Percentiles rank a stretch among this genome's conserved stretches.
phyloP scores from a whole-genome alignment of 2,329 filamentous ascomycete species.

The Trichothecium sympodiale region DNA sequence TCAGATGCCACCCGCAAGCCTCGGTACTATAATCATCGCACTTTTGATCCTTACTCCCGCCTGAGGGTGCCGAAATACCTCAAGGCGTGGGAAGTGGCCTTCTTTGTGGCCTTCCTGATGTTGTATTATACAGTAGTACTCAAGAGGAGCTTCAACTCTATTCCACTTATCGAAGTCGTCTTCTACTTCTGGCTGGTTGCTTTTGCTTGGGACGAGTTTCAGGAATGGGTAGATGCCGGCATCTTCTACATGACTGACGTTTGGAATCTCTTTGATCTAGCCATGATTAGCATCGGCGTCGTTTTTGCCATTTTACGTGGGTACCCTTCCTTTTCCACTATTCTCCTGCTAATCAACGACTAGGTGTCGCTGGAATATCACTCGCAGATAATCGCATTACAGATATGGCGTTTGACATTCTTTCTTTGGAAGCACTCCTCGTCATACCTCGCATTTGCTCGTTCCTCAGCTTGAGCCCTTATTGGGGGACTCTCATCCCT shows the following conservation, averaged over 20 bases:
- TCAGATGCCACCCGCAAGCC: conserved; percentile 64
- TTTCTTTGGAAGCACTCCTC: conserved; percentile 79
- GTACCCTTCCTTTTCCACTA: neutral
- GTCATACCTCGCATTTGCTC: conserved; percentile 84
- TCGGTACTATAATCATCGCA: conserved; percentile 58
- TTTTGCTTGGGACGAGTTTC: conserved; percentile 80
- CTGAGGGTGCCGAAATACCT: conserved; percentile 69
- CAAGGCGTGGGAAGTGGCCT: conserved; percentile 72
- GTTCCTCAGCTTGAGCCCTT: conserved; percentile 74
- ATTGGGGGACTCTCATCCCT: conserved; percentile 81
- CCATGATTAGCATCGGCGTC: conserved; percentile 62
- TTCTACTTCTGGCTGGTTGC: conserved; percentile 80
- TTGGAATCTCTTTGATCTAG: conserved; percentile 65
- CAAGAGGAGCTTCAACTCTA: conserved; percentile 52
- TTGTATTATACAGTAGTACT: conserved; percentile 81
- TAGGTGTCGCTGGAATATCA: conserved; percentile 24
- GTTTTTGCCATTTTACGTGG: conserved; percentile 51
- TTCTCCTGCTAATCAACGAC: conserved; percentile 5
- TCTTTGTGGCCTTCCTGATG: conserved; percentile 64
- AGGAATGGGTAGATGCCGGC: conserved; percentile 76
- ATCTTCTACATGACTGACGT: conserved; percentile 78
- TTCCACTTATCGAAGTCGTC: conserved; percentile 62
- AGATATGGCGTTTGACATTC: conserved; percentile 73
- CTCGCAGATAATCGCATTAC: conserved; percentile 51
- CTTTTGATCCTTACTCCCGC: conserved; percentile 63